These are phyloP conservation scores for Globisporangium barbulae DNA, from an alignment of 352 stramenopile species.

Conservation along the genomic window DNA sequence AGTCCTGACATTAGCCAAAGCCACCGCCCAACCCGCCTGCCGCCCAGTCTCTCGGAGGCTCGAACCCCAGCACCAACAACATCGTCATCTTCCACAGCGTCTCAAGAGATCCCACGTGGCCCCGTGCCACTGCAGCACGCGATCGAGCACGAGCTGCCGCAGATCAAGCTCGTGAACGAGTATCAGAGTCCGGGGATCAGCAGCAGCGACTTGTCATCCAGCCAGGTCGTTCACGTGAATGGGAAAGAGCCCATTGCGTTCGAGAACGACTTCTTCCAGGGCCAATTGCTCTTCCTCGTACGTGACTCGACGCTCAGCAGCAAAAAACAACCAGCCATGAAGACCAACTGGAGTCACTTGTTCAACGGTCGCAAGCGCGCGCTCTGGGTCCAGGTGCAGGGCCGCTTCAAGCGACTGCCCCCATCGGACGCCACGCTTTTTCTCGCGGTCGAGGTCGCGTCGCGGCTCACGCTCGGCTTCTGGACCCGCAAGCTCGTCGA, in stretches of 20 bases:
- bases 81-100: background rate
- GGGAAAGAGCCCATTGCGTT: conserved; percentile 37
- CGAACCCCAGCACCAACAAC: background rate
- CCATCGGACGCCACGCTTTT: conserved; percentile 32
- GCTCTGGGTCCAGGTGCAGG: conserved; percentile 64
- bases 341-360: conserved; percentile 26
- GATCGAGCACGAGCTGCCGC: conserved; percentile 21
- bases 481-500: conserved; percentile 33
- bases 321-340: background rate
- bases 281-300: conserved; percentile 35
- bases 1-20: background rate
- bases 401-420: conserved; percentile 44
- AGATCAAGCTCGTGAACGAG: conserved; percentile 33
- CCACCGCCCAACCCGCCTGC: background rate
- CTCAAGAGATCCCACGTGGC: background rate
- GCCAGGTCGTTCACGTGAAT: conserved; percentile 19
- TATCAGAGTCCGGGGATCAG: conserved; percentile 13
- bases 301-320: conserved; percentile 19
- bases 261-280: conserved; percentile 43
- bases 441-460: conserved; percentile 48
- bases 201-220: conserved; percentile 4
- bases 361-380: conserved; percentile 34
- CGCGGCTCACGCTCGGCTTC: conserved; percentile 25
- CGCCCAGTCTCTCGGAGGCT: background rate
- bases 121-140: conserved; percentile 1